Conservation (phyloP, 768 basidiomycete species). For the Trametes coccinea region DNA sequence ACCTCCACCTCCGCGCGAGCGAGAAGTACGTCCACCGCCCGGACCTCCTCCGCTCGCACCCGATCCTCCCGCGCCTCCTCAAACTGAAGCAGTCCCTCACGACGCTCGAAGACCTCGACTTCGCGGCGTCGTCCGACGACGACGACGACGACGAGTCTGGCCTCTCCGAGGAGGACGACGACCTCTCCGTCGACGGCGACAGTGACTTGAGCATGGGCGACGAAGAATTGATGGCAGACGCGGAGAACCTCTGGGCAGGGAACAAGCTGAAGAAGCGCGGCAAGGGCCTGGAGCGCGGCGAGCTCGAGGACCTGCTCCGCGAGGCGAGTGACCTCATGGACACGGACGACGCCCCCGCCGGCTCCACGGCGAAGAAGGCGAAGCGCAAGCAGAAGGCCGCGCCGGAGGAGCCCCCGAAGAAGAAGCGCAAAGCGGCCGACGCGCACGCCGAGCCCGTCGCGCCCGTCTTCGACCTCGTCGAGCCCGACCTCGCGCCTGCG, state of each 20-base stretch:
- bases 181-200: too few relatives aligned
- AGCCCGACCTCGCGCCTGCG: slow-evolving; percentile 63
- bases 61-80: slow-evolving; percentile 75
- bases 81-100: slow-evolving; percentile 79
- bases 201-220: slow-evolving; percentile 22
- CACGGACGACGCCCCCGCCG: slow-evolving; percentile 20
- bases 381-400: slow-evolving; percentile 22
- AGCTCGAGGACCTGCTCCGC: slow-evolving; percentile 58
- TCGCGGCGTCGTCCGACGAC: slow-evolving; percentile 48
- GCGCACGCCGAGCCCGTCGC: slow-evolving; percentile 19
- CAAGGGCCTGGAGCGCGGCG: slow-evolving; percentile 40
- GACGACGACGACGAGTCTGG: slow-evolving; percentile 36
- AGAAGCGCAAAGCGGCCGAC: slow-evolving; percentile 53
- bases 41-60: slow-evolving; percentile 63
- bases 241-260: slow-evolving; percentile 18
- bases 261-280: slow-evolving; percentile 18
- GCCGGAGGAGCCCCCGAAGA: slow-evolving; percentile 50
- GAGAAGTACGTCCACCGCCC: slow-evolving; percentile 63
- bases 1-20: slow-evolving; percentile 79
- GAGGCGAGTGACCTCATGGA: slow-evolving; percentile 42
- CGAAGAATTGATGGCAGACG: slow-evolving; percentile 25
- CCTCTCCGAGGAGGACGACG: slow-evolving; percentile 43
- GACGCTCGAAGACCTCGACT: slow-evolving; percentile 84
- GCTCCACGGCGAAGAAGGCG: slow-evolving; percentile 28
- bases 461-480: slow-evolving; percentile 75